These are phyloP conservation scores for Colletotrichum sp. DNA, from an alignment of 2,329 filamentous ascomycete species.

Conservation along the genomic window DNA sequence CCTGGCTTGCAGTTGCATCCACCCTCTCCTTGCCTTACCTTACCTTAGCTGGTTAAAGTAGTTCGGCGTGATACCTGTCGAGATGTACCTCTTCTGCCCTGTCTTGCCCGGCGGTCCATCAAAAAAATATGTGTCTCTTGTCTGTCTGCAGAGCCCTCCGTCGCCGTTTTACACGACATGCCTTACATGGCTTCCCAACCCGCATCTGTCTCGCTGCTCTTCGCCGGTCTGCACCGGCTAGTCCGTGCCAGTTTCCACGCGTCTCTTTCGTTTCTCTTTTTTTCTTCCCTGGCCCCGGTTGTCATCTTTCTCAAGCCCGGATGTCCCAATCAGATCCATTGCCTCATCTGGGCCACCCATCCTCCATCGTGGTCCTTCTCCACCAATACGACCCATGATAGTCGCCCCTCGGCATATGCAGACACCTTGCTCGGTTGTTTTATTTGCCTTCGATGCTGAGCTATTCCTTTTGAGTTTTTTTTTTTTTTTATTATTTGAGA, in stretches of 20 bases:
- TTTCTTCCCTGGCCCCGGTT: not conserved
- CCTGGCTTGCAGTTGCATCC: slow-evolving; percentile 16
- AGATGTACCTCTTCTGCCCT: not conserved
- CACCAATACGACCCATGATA: slow-evolving; percentile 32
- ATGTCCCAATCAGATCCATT: slow-evolving; percentile 21
- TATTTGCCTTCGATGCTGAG: not conserved
- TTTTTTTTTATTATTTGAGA: slow-evolving; percentile 25
- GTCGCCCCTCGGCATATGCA: slow-evolving; percentile 46
- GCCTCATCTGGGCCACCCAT: slow-evolving; percentile 27
- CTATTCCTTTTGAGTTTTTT: not conserved
- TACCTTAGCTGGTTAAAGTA: not conserved
- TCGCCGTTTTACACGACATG: slow-evolving; percentile 21
- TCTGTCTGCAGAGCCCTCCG: slow-evolving; percentile 10
- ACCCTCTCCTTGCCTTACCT: not conserved
- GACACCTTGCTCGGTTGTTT: slow-evolving; percentile 23
- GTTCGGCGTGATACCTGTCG: not conserved
- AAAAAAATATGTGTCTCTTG: not conserved
- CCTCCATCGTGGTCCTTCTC: slow-evolving; percentile 30
- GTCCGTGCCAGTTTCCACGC: slow-evolving; percentile 11
- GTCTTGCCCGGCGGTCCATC: not conserved
- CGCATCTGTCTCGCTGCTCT: slow-evolving; percentile 5
- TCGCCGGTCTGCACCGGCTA: slow-evolving; percentile 5
- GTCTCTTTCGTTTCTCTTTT: slow-evolving; percentile 19
- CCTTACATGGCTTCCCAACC: not conserved
- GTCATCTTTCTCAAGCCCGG: not conserved